phyloP scores from a whole-genome alignment of 225 moss, liverwort and hornwort genomes.

The Straminergon stramineum region DNA sequence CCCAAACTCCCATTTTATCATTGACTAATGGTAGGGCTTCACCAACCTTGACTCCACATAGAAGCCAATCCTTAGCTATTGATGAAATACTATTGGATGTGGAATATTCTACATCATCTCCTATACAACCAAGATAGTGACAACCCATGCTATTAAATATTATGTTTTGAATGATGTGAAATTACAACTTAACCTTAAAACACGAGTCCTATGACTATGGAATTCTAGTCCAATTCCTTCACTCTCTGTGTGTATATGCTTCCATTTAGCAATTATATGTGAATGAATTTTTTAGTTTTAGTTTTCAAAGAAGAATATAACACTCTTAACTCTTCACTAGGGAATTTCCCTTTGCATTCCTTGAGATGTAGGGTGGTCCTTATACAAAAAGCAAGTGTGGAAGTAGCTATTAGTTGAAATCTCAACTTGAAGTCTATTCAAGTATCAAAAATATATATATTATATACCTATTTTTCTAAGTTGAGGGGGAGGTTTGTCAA shows the following conservation, averaged over 20 bases:
- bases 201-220: rapidly evolving
- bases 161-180: not conserved
- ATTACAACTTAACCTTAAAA: not conserved
- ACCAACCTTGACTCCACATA: too few species aligned
- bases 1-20: too few species aligned
- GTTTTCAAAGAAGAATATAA: not conserved
- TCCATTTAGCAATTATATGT: not conserved
- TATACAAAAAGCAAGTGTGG: not conserved
- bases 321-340: not conserved
- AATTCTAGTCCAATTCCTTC: not conserved
- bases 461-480: not conserved
- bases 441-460: not conserved
- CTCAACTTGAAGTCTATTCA: not conserved
- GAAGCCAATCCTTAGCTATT: not conserved
- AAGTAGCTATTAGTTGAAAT: not conserved
- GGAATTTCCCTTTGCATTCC: not conserved
- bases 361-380: not conserved
- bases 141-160: not conserved
- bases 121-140: too few species aligned
- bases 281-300: not conserved
- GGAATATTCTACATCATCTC: too few species aligned
- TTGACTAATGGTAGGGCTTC: too few species aligned
- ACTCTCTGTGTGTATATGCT: not conserved
- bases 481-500: not conserved
- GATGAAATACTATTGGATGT: too few species aligned